A percentile compares a stretch with the other conserved stretches of the same genome.
These are phyloP conservation scores for Globisporangium splendens DNA, from an alignment of 352 stramenopile genomes.

Conservation along the genomic window DNA sequence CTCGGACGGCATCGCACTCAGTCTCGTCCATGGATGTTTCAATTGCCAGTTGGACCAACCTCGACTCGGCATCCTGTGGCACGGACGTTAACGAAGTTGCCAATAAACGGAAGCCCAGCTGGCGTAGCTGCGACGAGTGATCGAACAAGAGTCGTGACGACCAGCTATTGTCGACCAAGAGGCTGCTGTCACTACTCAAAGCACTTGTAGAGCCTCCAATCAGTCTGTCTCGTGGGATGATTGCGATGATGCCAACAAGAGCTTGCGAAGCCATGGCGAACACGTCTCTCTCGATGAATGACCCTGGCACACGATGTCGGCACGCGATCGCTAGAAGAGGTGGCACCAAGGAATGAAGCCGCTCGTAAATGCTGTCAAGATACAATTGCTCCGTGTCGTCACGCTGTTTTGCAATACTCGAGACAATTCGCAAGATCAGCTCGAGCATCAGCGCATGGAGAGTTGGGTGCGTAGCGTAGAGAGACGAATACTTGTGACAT, in stretches of 20 bases:
- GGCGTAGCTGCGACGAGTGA: conserved; percentile 38
- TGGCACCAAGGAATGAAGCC: conserved; percentile 32
- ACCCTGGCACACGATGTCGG: conserved; percentile 48
- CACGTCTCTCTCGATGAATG: conserved; percentile 40
- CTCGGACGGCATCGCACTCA: conserved; percentile 54
- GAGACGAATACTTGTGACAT: conserved; percentile 35
- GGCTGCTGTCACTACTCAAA: conserved; percentile 29
- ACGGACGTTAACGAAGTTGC: background rate
- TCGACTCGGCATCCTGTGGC: conserved; percentile 1
- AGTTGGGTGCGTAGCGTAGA: conserved; percentile 38
- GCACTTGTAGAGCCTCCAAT: conserved; percentile 17
- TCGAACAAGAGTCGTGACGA: conserved; percentile 58
- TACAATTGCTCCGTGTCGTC: conserved; percentile 7
- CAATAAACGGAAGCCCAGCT: conserved; percentile 39
- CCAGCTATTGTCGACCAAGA: conserved; percentile 46
- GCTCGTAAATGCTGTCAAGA: conserved; percentile 27
- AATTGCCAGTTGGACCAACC: conserved; percentile 39
- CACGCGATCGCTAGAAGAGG: conserved; percentile 45
- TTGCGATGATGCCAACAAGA: conserved; percentile 28
- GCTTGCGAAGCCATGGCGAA: conserved; percentile 36
- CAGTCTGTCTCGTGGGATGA: conserved; percentile 21
- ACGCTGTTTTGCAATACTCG: background rate
- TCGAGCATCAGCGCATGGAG: conserved; percentile 46
- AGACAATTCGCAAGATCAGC: conserved; percentile 32
- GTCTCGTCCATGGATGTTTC: conserved; percentile 44